Percentiles rank a stretch among this genome's conserved stretches.
phyloP scores from a whole-genome alignment of 192 early-diverging fungal genomes.

The Coemansia sp. region DNA sequence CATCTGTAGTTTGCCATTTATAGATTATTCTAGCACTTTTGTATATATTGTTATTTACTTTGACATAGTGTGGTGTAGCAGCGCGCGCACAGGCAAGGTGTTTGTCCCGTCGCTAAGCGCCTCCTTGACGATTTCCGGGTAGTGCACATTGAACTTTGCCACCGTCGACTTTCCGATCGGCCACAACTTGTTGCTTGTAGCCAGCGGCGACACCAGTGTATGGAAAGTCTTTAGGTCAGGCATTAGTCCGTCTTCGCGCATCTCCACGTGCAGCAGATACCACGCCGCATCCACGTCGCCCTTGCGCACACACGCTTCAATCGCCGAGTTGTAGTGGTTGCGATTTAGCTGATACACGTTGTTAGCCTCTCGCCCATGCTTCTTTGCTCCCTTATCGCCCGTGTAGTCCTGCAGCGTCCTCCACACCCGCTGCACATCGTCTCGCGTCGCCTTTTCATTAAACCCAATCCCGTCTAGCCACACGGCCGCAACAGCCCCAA shows the following conservation, averaged over 20 bases:
- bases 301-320: constrained; percentile 49
- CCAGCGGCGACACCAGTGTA: constrained; percentile 42
- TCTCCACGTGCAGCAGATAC: constrained; percentile 37
- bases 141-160: constrained; percentile 30
- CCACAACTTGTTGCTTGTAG: constrained; percentile 37
- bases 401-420: constrained; percentile 12
- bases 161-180: constrained; percentile 45
- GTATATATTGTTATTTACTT: not conserved
- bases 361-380: not conserved
- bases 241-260: constrained; percentile 25
- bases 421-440: constrained; percentile 40
- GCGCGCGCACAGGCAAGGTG: constrained; percentile 25
- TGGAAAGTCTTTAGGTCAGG: constrained; percentile 40
- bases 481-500: constrained; percentile 27
- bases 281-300: constrained; percentile 46
- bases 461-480: constrained; percentile 46
- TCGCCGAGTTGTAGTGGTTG: constrained; percentile 45
- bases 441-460: constrained; percentile 14
- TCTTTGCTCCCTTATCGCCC: constrained; percentile 4
- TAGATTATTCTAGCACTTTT: not conserved
- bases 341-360: constrained; percentile 24
- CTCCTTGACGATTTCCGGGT: constrained; percentile 25
- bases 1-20: not conserved
- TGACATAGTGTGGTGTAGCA: constrained; percentile 17
- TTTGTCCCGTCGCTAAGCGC: constrained; percentile 31